A percentile compares a stretch with the other conserved stretches of the same genome.
Evolutionary conservation across 202 grass and related monocot species (phyloP).

Genomic region (Hordeum pubiflorum): DNA sequence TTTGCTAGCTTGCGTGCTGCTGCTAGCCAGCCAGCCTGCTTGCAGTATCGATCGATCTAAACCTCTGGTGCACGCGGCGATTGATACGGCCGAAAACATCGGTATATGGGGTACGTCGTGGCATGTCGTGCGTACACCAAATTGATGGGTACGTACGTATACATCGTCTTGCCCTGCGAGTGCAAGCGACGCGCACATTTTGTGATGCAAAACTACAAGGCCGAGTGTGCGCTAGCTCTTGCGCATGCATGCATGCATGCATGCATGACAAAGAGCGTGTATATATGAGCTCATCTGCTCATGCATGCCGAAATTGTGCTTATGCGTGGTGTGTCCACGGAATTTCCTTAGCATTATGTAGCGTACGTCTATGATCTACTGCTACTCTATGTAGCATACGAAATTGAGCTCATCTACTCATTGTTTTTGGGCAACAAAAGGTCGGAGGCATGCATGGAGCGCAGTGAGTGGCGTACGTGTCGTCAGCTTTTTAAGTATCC

Average conservation of each 20-base stretch:
- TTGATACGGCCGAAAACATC: background rate
- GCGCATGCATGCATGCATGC: background rate
- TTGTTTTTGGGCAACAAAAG: background rate
- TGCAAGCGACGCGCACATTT: background rate
- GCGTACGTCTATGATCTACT: background rate
- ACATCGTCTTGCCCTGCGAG: no score
- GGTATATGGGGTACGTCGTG: background rate
- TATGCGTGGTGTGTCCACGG: background rate
- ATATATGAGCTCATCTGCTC: no score
- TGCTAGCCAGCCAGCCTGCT: background rate
- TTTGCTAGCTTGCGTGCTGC: background rate
- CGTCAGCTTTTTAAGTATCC: background rate
- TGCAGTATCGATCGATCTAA: background rate
- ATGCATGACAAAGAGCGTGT: no score
- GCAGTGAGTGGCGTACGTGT: background rate
- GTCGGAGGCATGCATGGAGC: background rate
- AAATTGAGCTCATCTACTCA: no score
- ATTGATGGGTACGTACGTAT: background rate
- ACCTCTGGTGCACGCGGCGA: background rate
- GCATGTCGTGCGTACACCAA: background rate
- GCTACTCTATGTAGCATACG: no score
- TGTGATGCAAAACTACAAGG: background rate
- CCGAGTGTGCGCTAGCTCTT: background rate
- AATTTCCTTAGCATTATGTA: background rate
- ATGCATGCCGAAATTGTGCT: background rate